Evolutionary conservation across 2,329 filamentous ascomycete genomes (phyloP).

Genomic region (Apiospora aurea): DNA sequence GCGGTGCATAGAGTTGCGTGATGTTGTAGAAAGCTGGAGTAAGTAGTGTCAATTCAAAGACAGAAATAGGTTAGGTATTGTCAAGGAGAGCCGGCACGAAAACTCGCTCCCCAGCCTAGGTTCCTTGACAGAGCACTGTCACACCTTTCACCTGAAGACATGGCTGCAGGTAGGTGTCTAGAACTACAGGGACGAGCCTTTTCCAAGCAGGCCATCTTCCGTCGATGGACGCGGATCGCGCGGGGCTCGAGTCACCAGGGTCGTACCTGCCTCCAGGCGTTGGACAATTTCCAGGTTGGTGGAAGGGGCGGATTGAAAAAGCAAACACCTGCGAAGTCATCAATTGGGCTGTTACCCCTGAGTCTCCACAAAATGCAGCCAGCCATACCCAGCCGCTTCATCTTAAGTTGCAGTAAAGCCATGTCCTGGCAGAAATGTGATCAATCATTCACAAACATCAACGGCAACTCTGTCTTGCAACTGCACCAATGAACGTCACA

Average conservation of each 20-base stretch:
- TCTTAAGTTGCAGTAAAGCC: not conserved
- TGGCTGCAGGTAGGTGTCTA: not conserved
- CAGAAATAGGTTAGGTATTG: not conserved
- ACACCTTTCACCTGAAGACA: not conserved
- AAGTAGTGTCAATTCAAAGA: not conserved
- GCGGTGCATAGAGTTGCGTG: too few species aligned
- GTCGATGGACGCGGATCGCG: not conserved
- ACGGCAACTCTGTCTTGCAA: not conserved
- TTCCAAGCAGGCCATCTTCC: not conserved
- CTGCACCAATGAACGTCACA: not conserved
- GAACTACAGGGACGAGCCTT: not conserved
- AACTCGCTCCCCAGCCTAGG: not conserved
- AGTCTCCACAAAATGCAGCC: conserved; percentile 9
- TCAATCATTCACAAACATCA: not conserved
- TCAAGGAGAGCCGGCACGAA: not conserved
- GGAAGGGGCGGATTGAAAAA: not conserved
- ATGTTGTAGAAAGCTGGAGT: too few species aligned
- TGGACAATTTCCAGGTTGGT: not conserved
- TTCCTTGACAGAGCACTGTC: not conserved
- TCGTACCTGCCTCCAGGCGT: not conserved
- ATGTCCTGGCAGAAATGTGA: not conserved
- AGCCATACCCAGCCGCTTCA: not conserved
- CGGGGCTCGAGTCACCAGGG: not conserved
- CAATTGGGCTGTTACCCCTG: not conserved
- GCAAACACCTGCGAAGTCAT: not conserved